phyloP scores from a whole-genome alignment of 176 grass and related monocot genomes.

The Ananas comosus region DNA sequence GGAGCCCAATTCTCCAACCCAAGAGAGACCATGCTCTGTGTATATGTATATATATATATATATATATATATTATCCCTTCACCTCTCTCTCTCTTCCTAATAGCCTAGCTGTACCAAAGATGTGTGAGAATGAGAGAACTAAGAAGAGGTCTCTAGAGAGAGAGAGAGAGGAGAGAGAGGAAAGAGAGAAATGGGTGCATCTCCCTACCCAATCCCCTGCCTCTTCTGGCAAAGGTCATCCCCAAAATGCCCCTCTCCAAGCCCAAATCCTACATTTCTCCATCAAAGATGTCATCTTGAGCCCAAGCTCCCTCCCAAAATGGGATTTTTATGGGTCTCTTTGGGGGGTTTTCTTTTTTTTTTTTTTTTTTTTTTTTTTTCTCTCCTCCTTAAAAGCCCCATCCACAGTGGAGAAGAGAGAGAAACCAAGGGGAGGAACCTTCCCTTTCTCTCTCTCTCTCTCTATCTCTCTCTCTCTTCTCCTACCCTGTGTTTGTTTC shows the following conservation, averaged over 20 bases:
- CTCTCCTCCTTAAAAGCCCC: not conserved
- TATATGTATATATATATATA: too few species aligned
- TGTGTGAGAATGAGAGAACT: too few species aligned
- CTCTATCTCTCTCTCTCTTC: constrained; percentile 11
- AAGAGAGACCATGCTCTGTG: too few species aligned
- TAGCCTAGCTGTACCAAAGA: too few species aligned
- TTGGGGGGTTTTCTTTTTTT: constrained; percentile 16
- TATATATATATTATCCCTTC: too few species aligned
- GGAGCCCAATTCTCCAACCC: too few species aligned
- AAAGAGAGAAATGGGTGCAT: too few species aligned
- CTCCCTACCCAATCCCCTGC: not conserved
- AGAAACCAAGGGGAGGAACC: constrained; percentile 22
- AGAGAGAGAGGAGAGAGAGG: too few species aligned
- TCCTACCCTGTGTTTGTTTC: constrained; percentile 6
- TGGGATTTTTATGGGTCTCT: constrained; percentile 24
- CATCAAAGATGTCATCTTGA: not conserved
- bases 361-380: not conserved
- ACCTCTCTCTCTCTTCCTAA: too few species aligned
- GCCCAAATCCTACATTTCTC: not conserved
- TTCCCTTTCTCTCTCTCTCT: constrained; percentile 29
- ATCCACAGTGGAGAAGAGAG: constrained; percentile 5
- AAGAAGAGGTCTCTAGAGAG: too few species aligned
- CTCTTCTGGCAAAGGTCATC: not conserved
- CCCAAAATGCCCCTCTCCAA: not conserved
- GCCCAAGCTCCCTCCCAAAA: constrained; percentile 2